Base-by-base conservation (phyloP, 192 early-diverging fungal genomes). In the Coemansia asiatica region DNA sequence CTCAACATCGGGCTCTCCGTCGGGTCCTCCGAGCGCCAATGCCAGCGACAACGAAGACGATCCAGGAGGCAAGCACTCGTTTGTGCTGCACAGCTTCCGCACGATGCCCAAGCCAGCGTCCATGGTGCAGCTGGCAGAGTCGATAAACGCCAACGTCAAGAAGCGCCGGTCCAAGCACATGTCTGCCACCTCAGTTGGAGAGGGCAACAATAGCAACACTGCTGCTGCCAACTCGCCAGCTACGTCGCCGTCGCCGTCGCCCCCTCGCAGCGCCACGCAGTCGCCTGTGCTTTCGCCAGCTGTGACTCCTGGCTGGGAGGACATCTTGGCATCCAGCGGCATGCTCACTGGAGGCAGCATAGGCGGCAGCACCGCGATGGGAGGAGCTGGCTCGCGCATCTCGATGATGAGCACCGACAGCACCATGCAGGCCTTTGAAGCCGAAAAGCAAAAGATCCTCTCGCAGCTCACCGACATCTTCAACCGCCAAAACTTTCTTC, bases 381-480 rank as follows among this genome's bases (percentile, higher is more conserved):
- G 64, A 1, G 28, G 38, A 4, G 49, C 71, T 4, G 72, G 78
- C 18, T 75, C 78, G 38, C 77, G 71, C 5, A 35, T 67, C n/a
- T 80, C 77, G 0, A 64, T 63, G 27, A 54, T 57, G 51, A 72
- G 70, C 62, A 57, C 33, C 16, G 78, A 81, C 63, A 60, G 54
- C 47, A 69, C 78, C 2, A 59, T 75, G 62, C n/a, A 56, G 50
- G 46, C 69, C 6, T 74, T 81, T 18, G 78, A 81, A 23, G 66
- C 69, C 50, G 78, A 81, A 66, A 64, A 62, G 50, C 78, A 81
- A 36, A 74, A 74, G 38, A 81, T 81, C 56, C 56, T 82, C 51
- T 71, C 73, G 38, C 79, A 90, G 25, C 75, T 91, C 57, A 86
- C 87, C 7, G 86, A 88, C 40, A 91, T 91, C 40, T 70, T 91